These are phyloP conservation scores for Marasmius oreades DNA, from an alignment of 1,284 basidiomycete species.

Conservation along the genomic window DNA sequence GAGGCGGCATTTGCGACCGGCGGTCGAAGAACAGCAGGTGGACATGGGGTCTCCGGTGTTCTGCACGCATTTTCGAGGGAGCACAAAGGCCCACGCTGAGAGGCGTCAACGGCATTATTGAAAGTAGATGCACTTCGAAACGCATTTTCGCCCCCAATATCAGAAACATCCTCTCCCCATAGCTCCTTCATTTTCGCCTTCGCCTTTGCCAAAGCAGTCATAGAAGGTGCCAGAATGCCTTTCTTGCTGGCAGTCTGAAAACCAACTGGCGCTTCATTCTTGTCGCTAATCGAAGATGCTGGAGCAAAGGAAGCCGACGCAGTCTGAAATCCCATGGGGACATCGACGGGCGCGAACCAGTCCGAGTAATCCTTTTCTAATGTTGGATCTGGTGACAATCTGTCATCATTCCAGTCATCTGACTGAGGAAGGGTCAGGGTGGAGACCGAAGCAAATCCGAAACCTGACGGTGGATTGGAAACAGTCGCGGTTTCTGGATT, in stretches of 20 bases:
- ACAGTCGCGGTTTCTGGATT: constrained; percentile 10
- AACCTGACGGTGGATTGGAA: constrained; percentile 13
- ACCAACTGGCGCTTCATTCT: not conserved
- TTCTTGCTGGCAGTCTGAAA: constrained; percentile 28
- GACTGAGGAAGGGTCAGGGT: constrained; percentile 9
- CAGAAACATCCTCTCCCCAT: constrained; percentile 46
- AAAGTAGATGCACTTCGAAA: constrained; percentile 21
- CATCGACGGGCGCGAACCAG: constrained; percentile 46
- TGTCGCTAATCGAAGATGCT: constrained; percentile 4
- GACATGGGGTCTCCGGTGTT: not conserved
- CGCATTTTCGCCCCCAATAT: constrained; percentile 15
- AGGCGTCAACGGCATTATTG: not conserved
- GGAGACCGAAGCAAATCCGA: constrained; percentile 21
- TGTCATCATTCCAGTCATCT: constrained; percentile 16
- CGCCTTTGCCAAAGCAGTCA: constrained; percentile 54
- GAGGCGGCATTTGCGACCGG: constrained; percentile 30
- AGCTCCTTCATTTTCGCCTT: constrained; percentile 47
- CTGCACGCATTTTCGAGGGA: not conserved
- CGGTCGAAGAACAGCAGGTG: constrained; percentile 24
- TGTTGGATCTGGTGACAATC: constrained; percentile 40
- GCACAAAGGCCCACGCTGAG: not conserved
- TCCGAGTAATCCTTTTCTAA: constrained; percentile 45
- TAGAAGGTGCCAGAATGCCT: constrained; percentile 47
- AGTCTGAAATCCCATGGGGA: constrained; percentile 33
- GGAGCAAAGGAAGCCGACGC: constrained; percentile 13